Conservation (phyloP, 2,329 filamentous ascomycete species). For the Pseudogymnoascus sp. region DNA sequence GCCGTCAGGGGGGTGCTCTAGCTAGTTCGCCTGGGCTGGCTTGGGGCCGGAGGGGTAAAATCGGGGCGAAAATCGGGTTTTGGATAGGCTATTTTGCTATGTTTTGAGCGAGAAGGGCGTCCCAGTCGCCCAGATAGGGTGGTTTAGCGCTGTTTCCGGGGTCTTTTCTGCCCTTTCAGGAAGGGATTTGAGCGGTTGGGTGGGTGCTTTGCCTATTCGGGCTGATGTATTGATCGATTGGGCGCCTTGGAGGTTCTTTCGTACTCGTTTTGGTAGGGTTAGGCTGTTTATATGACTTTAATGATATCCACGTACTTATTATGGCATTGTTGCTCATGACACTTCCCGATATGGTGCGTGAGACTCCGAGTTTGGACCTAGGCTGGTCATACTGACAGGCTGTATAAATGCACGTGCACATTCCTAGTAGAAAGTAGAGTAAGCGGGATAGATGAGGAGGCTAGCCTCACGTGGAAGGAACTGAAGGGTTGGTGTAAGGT, state of each 20-base stretch:
- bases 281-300: conserved; percentile 4
- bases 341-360: not conserved
- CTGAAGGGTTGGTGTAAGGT: not conserved
- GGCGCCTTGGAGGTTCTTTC: conserved; percentile 1
- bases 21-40: not conserved
- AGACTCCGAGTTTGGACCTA: not conserved
- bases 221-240: not conserved
- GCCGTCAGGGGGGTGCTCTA: not conserved
- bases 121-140: conserved; percentile 1
- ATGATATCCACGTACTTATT: conserved; percentile 7
- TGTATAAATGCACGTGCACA: conserved; percentile 1
- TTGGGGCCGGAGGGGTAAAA: not conserved
- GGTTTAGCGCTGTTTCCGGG: not conserved
- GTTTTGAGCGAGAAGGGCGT: conserved; percentile 7
- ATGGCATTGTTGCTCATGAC: not conserved
- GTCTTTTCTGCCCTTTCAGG: not conserved
- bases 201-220: conserved; percentile 6
- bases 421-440: not conserved
- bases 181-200: not conserved
- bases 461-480: not conserved
- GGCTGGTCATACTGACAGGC: not conserved
- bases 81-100: not conserved
- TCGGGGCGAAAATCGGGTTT: conserved; percentile 2
- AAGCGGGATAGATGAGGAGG: not conserved
- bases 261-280: not conserved